phyloP scores from a whole-genome alignment of 768 basidiomycete species.

The Coprinopsis sp. region DNA sequence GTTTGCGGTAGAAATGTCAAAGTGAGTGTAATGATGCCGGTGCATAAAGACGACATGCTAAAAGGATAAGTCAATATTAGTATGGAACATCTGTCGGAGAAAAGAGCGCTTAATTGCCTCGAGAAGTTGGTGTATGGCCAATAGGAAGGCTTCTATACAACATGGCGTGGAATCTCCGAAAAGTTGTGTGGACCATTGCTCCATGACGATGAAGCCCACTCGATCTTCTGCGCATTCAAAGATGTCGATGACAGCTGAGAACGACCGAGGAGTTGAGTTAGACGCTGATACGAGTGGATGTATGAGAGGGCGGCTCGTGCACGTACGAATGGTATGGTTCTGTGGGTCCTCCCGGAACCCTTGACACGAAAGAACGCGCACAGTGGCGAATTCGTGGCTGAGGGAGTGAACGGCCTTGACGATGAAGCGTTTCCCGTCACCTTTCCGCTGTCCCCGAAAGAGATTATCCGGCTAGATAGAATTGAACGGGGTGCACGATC shows the following conservation, averaged over 20 bases:
- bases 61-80: background rate
- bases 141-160: slow-evolving; percentile 49
- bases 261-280: background rate
- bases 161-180: slow-evolving; percentile 44
- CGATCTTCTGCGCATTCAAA: slow-evolving; percentile 49
- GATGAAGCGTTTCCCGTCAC: slow-evolving; percentile 50
- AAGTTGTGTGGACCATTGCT: slow-evolving; percentile 70
- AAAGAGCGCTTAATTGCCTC: slow-evolving; percentile 40
- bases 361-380: slow-evolving; percentile 50
- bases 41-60: slow-evolving; percentile 75
- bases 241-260: slow-evolving; percentile 59
- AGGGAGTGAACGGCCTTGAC: slow-evolving; percentile 62
- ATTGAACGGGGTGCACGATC: slow-evolving; percentile 10
- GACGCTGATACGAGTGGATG: background rate
- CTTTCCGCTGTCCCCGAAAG: slow-evolving; percentile 57
- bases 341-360: slow-evolving; percentile 51
- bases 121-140: slow-evolving; percentile 59
- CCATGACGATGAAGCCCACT: slow-evolving; percentile 71
- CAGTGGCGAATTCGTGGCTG: slow-evolving; percentile 61
- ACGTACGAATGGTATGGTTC: slow-evolving; percentile 77
- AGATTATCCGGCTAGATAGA: slow-evolving; percentile 60
- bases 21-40: slow-evolving; percentile 55
- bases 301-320: background rate
- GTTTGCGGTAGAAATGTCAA: slow-evolving; percentile 70
- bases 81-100: background rate